Percentiles rank a stretch among this genome's conserved stretches.
Evolutionary conservation across 106 monocot species (phyloP).

Genomic region (Allium fistulosum): DNA sequence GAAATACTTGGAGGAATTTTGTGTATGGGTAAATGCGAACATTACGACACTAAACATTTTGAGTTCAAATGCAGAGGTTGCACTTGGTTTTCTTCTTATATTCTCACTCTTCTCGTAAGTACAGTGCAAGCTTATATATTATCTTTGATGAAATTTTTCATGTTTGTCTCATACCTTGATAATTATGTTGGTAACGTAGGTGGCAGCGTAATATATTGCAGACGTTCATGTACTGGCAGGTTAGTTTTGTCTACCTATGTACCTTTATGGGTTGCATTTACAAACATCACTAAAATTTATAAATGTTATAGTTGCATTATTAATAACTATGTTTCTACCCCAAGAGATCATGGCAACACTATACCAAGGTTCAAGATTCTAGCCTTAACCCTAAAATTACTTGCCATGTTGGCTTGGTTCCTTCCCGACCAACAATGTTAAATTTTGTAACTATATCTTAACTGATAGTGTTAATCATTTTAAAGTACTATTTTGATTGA

Average conservation of each 20-base stretch:
- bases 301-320: too few species aligned
- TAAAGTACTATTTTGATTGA: too few species aligned
- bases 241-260: constrained; percentile 12
- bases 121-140: not conserved
- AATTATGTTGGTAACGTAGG: constrained; percentile 37
- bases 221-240: constrained; percentile 97
- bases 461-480: too few species aligned
- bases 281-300: too few species aligned
- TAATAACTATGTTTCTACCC: too few species aligned
- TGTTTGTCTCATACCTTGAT: not conserved
- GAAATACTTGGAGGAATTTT: constrained; percentile 77
- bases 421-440: too few species aligned
- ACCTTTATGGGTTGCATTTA: not conserved
- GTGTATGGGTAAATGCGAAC: constrained; percentile 81
- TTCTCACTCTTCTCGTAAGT: constrained; percentile 89
- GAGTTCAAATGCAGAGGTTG: constrained; percentile 78
- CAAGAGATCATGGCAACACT: too few species aligned
- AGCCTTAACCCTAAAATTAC: too few species aligned
- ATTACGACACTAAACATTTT: constrained; percentile 49
- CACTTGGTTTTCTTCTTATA: constrained; percentile 73
- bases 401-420: too few species aligned
- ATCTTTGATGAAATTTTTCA: not conserved
- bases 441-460: too few species aligned
- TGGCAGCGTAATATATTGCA: constrained; percentile 86
- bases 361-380: too few species aligned